Conservation (phyloP, 2,329 filamentous ascomycete genomes). For the Chrysoporthe cubensis region DNA sequence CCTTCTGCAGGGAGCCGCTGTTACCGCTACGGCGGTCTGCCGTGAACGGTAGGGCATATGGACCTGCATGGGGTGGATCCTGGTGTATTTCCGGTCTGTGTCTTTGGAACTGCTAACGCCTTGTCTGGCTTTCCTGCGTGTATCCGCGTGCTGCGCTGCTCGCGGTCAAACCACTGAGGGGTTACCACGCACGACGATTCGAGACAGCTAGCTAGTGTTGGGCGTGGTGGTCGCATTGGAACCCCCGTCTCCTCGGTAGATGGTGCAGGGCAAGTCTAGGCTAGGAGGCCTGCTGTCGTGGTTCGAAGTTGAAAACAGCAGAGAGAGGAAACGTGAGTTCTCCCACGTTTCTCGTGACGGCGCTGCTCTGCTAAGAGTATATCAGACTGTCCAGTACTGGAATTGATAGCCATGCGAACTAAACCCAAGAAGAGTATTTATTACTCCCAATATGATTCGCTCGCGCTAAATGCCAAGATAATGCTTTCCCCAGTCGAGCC, state of each 20-base stretch:
- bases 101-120: constrained; percentile 1
- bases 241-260: neutral
- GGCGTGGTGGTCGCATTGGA: neutral
- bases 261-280: neutral
- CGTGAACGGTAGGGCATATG: no score
- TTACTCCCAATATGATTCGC: constrained; percentile 12
- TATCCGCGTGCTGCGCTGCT: neutral
- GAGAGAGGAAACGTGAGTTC: neutral
- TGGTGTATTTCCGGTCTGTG: neutral
- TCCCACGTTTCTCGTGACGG: neutral
- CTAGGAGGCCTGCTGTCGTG: constrained; percentile 8
- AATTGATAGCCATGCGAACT: neutral
- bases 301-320: neutral
- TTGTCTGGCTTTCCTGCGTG: neutral
- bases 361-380: neutral
- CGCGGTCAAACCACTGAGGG: neutral
- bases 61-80: neutral
- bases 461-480: constrained; percentile 20
- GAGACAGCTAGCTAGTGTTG: neutral
- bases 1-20: neutral
- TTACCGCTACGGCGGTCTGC: neutral
- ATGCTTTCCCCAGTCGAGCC: neutral
- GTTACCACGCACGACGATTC: neutral
- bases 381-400: neutral
- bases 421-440: constrained; percentile 17